A percentile compares a stretch with the other conserved stretches of the same genome.
phyloP scores from a whole-genome alignment of 1,284 basidiomycete genomes.

The Cystobasidium sp. region DNA sequence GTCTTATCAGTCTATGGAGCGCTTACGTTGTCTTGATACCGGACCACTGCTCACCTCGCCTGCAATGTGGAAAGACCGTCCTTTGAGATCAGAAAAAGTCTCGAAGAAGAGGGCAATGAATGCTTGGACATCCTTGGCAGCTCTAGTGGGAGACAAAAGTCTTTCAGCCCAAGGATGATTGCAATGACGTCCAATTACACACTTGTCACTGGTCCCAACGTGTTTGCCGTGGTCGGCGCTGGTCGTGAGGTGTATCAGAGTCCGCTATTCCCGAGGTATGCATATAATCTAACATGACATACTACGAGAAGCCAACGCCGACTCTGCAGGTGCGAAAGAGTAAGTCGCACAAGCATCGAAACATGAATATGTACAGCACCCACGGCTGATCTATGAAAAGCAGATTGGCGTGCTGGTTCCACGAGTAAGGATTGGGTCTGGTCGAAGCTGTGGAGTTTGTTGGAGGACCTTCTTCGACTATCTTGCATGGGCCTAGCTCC shows the following conservation, averaged over 20 bases:
- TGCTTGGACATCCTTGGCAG: conserved; percentile 54
- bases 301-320: conserved; percentile 56
- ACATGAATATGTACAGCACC: not conserved
- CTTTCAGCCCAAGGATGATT: too few relatives aligned
- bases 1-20: not conserved
- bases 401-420: conserved; percentile 56
- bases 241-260: not conserved
- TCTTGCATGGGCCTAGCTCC: conserved; percentile 58
- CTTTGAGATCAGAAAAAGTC: conserved; percentile 54
- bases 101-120: conserved; percentile 57
- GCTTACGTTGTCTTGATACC: too few relatives aligned
- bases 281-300: not conserved
- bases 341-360: conserved; percentile 43
- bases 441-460: conserved; percentile 56
- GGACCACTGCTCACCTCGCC: conserved; percentile 26
- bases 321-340: conserved; percentile 54
- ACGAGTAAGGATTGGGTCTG: conserved; percentile 58
- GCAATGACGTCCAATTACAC: too few relatives aligned
- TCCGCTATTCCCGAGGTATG: not conserved
- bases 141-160: conserved; percentile 37
- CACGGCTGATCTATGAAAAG: conserved; percentile 48
- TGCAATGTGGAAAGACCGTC: conserved; percentile 46
- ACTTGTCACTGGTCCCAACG: conserved; percentile 49
- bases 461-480: conserved; percentile 31
- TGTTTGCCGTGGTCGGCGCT: conserved; percentile 52